A percentile compares a stretch with the other conserved stretches of the same genome.
These are phyloP conservation scores for Talaromyces piceae DNA, from an alignment of 2,329 filamentous ascomycete genomes.

Conservation along the genomic window DNA sequence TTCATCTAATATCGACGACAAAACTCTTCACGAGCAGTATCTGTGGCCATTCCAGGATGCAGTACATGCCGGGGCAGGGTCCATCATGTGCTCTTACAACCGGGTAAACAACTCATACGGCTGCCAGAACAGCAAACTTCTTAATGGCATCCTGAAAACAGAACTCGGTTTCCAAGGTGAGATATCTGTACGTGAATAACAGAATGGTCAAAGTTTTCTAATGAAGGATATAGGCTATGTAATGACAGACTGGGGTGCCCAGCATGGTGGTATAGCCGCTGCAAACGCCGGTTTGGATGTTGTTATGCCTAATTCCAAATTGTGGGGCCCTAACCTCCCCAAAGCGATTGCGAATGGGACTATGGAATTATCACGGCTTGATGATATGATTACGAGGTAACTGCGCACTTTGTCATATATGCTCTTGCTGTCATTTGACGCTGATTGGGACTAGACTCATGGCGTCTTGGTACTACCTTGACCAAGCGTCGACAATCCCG, in stretches of 20 bases:
- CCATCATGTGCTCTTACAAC: conserved; percentile 15
- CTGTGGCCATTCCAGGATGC: conserved; percentile 57
- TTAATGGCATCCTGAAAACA: conserved; percentile 58
- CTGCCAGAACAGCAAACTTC: conserved; percentile 54
- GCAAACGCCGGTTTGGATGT: conserved; percentile 71
- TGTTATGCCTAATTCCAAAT: conserved; percentile 61
- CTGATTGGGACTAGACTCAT: neutral
- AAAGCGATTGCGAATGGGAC: neutral
- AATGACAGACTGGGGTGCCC: conserved; percentile 56
- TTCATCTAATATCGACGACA: conserved; percentile 56
- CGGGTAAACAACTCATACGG: conserved; percentile 52
- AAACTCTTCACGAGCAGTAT: conserved; percentile 56
- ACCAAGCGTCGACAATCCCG: neutral
- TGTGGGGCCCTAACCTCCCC: conserved; percentile 4
- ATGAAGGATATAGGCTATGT: conserved; percentile 26
- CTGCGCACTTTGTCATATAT: neutral
- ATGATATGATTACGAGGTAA: neutral
- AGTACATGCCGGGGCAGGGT: conserved; percentile 25
- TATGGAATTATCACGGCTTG: neutral
- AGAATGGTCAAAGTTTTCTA: neutral
- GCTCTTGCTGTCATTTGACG: neutral
- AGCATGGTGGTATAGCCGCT: conserved; percentile 57
- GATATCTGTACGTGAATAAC: neutral
- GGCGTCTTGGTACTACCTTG: neutral
- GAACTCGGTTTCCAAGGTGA: conserved; percentile 60